Conservation (phyloP, 495 filamentous ascomycete species). For the Umbilicaria muhlenbergii region DNA sequence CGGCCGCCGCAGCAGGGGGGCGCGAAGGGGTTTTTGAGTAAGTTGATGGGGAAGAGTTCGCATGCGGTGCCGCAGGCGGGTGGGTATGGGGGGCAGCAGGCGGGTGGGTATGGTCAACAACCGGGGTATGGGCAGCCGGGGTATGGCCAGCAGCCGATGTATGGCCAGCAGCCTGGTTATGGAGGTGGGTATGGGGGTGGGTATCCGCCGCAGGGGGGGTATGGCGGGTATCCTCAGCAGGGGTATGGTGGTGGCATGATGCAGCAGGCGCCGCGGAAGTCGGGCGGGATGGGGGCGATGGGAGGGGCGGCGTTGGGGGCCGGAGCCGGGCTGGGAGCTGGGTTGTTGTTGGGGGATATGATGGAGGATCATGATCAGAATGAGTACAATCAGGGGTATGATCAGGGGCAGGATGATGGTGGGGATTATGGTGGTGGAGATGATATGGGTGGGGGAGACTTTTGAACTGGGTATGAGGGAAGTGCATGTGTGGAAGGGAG, state of each 20-base stretch:
- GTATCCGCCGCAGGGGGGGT: constrained; percentile 27
- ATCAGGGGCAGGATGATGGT: background rate
- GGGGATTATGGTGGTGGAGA: background rate
- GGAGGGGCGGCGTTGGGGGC: constrained; percentile 63
- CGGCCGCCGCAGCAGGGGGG: constrained; percentile 19
- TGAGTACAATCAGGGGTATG: constrained; percentile 18
- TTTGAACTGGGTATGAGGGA: background rate
- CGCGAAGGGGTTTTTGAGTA: constrained; percentile 31
- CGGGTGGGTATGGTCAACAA: constrained; percentile 13
- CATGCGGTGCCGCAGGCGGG: constrained; percentile 2
- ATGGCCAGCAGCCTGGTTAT: no score
- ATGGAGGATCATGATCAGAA: constrained; percentile 42
- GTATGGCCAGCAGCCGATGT: constrained; percentile 7
- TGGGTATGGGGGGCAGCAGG: constrained; percentile 9
- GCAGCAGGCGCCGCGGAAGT: constrained; percentile 18
- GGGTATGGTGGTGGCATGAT: constrained; percentile 21
- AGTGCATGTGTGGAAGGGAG: no score
- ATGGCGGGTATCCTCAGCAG: constrained; percentile 27
- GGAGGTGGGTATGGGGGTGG: constrained; percentile 1
- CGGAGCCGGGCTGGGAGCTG: constrained; percentile 62
- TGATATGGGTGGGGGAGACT: background rate
- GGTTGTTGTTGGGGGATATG: constrained; percentile 48
- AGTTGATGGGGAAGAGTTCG: constrained; percentile 30
- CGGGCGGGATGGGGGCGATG: constrained; percentile 43
- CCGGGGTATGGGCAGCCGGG: constrained; percentile 13